Evolutionary conservation across 495 filamentous ascomycete species (phyloP), one percentile per base, ranked within the genome.

Genomic region (Talaromyces trachyspermus): DNA sequence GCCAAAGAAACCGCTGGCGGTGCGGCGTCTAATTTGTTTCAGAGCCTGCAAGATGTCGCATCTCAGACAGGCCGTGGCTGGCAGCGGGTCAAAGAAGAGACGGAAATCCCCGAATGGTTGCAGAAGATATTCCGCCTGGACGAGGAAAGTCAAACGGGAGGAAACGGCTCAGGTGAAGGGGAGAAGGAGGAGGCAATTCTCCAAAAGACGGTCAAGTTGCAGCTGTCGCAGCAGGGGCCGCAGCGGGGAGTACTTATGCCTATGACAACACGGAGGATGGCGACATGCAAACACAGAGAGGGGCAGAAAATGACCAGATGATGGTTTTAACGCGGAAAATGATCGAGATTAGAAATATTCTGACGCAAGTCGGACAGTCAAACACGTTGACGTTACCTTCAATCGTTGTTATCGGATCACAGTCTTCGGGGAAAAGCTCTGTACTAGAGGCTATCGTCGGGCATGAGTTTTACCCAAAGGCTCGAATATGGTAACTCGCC

Each of bases 271-370:
- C 80, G 2, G 71, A 80, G 8, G 89, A 95, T 20, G 76, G 86
- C 23, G 89, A 95, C 54, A 56, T 67, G 0, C 69, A 85, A 19
- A 66, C 66, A 19, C 79, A 77, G 30, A 75, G 76, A 39, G 75
- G 86, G 46, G 86, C 89, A 4, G 80, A 84, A 56, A 91, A 99
- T 58, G 92, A 99, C 57, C 92, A 99, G 64, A 99, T 99, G 91
- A 99, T 99, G 92, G 71, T 95, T 53, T 72, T 99, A 62, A 99
- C 92, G 0, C 90, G 90, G 68, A 95, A 95, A 65, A 99, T 99
- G 92, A 99, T 99, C 58, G 91, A 99, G 63, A 97, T 99, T 43
- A 72, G 94, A 51, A 89, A 83, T 52, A 88, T 99, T 32, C 71
- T 99, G 5, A 83, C 91, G 57, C 80, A 83, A 15, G 85, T 99